Evolutionary conservation across 1,284 basidiomycete genomes (phyloP).

Genomic region (Cryptococcus sp.): DNA sequence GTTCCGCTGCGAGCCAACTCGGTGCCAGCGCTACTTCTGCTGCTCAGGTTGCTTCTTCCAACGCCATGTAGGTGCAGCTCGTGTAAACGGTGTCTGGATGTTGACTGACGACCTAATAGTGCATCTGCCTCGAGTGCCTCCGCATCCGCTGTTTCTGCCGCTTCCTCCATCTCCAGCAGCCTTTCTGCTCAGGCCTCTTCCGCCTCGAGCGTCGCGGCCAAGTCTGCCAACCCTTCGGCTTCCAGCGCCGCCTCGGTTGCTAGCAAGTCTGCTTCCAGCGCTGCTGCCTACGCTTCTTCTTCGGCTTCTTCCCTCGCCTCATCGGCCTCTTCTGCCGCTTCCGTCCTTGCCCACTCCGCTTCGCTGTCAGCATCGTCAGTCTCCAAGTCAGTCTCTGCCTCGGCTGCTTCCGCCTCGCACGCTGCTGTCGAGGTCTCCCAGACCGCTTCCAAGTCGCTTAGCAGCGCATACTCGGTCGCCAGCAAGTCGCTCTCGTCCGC

Average conservation of each 20-base stretch:
- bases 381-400: conserved; percentile 29
- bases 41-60: conserved; percentile 41
- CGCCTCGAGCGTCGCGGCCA: conserved; percentile 38
- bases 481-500: conserved; percentile 37
- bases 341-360: conserved; percentile 56
- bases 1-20: conserved; percentile 32
- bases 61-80: conserved; percentile 25
- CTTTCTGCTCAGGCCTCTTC: conserved; percentile 43
- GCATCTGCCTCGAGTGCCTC: conserved; percentile 44
- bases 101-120: conserved; percentile 5
- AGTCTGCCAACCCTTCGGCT: conserved; percentile 38
- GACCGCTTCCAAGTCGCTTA: conserved; percentile 25
- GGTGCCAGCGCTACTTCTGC: conserved; percentile 41
- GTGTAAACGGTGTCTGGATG: background rate
- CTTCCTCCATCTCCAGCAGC: conserved; percentile 41
- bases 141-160: conserved; percentile 39
- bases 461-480: conserved; percentile 55
- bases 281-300: conserved; percentile 50
- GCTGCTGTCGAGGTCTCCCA: conserved; percentile 39
- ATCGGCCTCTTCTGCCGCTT: conserved; percentile 44
- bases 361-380: conserved; percentile 38
- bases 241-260: conserved; percentile 42
- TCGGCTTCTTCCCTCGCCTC: conserved; percentile 43
- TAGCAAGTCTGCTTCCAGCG: conserved; percentile 44
- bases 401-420: conserved; percentile 37